Evolutionary conservation across 768 basidiomycete species (phyloP), one percentile per base, ranked within the genome.

Genomic region (Agaricus blazei): DNA sequence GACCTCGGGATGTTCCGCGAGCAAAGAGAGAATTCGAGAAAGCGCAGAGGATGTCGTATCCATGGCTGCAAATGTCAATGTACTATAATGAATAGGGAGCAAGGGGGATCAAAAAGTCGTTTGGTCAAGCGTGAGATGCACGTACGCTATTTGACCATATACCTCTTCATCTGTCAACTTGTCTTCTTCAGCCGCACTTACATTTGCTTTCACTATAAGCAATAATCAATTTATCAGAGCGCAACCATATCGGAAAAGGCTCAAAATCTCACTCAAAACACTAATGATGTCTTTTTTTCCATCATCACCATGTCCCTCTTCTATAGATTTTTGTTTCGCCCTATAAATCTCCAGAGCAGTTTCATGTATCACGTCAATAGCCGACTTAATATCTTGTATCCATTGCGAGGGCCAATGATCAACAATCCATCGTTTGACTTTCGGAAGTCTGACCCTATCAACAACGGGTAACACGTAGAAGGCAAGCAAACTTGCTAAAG

Each of bases 241-340:
- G 19, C 19, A 19, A 34, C 9, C 11, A 31, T 11, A n/a, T 11
- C 19, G 26, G 1, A 7, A 28, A 31, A 26, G 14, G 4, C 6
- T 28, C 8, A 19, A 19, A 31, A 2, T 47, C 75, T 42, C 58
- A 81, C 78, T 64, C 29, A 80, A 60, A 42, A 78, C 68, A 52
- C 73, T 78, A 58, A 79, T 67, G 23, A 81, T 70, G 58, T 79
- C 78, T 42, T 74, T 75, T 9, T 48, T 54, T 72, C 74, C 55
- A 67, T 66, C 11, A 69, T 70, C 41, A 72, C 65, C 54, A 34
- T 75, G 73, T 4, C 71, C 73, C 24, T 64, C 62, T 9, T 55
- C 57, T 2, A 77, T 42, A 2, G 72, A 67, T 34, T 56, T 61
- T 55, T 70, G 73, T 63, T 77, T 78, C 23, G 63, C 58, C 24